Conservation (phyloP, 306 rosid genomes). For the Dryas octopetala region DNA sequence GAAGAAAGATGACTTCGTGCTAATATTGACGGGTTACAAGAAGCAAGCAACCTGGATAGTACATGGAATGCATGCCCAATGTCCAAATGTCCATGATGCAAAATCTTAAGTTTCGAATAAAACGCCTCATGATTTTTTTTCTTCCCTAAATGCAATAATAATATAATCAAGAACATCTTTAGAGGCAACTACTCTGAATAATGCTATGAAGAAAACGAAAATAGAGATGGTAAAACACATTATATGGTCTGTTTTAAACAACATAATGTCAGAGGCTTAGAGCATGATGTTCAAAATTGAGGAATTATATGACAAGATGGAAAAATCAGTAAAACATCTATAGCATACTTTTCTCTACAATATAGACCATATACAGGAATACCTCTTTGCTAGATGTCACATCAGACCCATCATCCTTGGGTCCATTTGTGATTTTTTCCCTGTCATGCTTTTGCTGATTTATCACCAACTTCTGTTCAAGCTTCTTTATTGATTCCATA, state of each 20-base stretch:
- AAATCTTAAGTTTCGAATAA: not conserved
- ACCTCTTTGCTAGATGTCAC: constrained; percentile 49
- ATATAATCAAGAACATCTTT: not conserved
- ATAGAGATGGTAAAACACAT: not conserved
- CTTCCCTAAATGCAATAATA: not conserved
- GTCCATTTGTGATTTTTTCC: constrained; percentile 40
- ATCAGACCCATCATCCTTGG: constrained; percentile 21
- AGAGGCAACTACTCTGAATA: not conserved
- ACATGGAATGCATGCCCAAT: not conserved
- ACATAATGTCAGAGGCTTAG: not conserved
- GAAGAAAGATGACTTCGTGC: not conserved
- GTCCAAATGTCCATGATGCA: not conserved
- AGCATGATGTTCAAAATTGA: not conserved
- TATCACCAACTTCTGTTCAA: constrained; percentile 70
- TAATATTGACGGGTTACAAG: not conserved
- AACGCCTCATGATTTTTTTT: not conserved
- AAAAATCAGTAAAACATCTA: not conserved
- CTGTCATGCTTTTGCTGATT: constrained; percentile 51
- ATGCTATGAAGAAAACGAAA: not conserved
- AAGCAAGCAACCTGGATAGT: not conserved
- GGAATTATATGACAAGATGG: constrained; percentile 5
- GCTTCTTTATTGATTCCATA: constrained; percentile 87
- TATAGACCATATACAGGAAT: constrained; percentile 2
- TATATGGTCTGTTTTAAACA: not conserved
- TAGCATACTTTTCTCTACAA: not conserved